Evolutionary conservation across 176 grass and related monocot genomes (phyloP).

Genomic region (Eremochloa ophiuroides): DNA sequence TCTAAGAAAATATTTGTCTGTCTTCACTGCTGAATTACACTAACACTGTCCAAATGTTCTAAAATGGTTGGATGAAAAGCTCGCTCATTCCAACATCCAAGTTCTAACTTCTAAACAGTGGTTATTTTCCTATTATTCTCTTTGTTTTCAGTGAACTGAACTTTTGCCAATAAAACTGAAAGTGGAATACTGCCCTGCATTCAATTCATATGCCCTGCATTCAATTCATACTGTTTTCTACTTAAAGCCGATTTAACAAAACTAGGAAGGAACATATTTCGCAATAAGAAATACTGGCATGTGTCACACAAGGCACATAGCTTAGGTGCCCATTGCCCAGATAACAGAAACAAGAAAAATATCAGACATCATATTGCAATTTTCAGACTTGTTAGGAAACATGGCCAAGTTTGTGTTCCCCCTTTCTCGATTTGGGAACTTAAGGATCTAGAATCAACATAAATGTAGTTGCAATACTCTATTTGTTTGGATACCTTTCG

Average conservation of each 20-base stretch:
- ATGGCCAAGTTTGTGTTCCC: background rate
- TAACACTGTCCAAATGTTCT: background rate
- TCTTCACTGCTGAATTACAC: background rate
- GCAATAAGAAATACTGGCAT: background rate
- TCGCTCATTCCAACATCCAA: background rate
- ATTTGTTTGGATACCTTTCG: constrained; percentile 39
- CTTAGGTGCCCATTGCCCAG: background rate
- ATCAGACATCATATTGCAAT: background rate
- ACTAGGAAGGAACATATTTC: background rate
- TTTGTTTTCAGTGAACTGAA: background rate
- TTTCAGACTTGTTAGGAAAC: background rate
- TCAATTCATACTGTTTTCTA: background rate
- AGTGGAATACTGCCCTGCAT: background rate
- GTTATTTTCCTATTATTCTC: background rate
- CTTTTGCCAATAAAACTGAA: background rate
- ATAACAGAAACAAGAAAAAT: background rate
- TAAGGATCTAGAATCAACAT: background rate
- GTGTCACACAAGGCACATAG: background rate
- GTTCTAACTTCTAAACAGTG: background rate
- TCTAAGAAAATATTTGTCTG: background rate
- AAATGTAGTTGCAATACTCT: background rate
- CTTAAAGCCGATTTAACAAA: background rate
- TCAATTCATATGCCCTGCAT: too few species aligned
- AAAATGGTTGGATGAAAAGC: background rate
- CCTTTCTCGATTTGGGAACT: background rate